Percentiles rank a stretch among this genome's conserved stretches.
Evolutionary conservation across 345 rosid genomes (phyloP).

Genomic region (Draba incana): DNA sequence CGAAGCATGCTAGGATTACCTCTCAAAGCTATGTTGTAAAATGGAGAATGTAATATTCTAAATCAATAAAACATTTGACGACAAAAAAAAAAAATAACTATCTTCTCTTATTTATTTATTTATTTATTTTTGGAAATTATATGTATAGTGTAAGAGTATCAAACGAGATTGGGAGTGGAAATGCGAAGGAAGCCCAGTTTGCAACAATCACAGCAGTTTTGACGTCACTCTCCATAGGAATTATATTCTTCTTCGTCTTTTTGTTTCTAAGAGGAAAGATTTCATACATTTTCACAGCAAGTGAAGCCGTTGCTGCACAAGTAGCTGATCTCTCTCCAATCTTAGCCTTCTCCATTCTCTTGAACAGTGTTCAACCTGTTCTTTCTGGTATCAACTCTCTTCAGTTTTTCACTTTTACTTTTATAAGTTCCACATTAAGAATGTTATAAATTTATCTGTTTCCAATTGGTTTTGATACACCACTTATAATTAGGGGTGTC

Average conservation of each 20-base stretch:
- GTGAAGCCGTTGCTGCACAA: slow-evolving; percentile 51
- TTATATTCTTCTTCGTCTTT: slow-evolving; percentile 50
- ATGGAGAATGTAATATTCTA: no score
- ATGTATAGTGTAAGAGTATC: slow-evolving; percentile 68
- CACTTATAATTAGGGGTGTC: no score
- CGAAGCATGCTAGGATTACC: no score
- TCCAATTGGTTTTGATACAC: no score
- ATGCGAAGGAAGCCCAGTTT: slow-evolving; percentile 56
- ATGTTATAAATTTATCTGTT: no score
- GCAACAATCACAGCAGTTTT: slow-evolving; percentile 47
- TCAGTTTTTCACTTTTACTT: neutral
- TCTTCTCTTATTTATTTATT: no score
- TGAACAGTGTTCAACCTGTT: slow-evolving; percentile 79
- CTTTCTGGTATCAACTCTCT: slow-evolving; percentile 55
- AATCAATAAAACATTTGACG: no score
- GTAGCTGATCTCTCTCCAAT: slow-evolving; percentile 71
- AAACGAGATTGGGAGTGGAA: slow-evolving; percentile 80
- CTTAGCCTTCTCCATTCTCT: slow-evolving; percentile 66
- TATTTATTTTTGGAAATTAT: neutral
- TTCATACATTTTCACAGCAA: slow-evolving; percentile 60
- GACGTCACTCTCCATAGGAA: slow-evolving; percentile 60
- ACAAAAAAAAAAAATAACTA: no score
- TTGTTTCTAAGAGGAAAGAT: slow-evolving; percentile 52
- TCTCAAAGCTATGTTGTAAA: no score
- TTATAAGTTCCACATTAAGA: neutral